A percentile compares a stretch with the other conserved stretches of the same genome.
These are phyloP conservation scores for Thielaviopsis musarum DNA, from an alignment of 2,329 filamentous ascomycete genomes.

Conservation along the genomic window DNA sequence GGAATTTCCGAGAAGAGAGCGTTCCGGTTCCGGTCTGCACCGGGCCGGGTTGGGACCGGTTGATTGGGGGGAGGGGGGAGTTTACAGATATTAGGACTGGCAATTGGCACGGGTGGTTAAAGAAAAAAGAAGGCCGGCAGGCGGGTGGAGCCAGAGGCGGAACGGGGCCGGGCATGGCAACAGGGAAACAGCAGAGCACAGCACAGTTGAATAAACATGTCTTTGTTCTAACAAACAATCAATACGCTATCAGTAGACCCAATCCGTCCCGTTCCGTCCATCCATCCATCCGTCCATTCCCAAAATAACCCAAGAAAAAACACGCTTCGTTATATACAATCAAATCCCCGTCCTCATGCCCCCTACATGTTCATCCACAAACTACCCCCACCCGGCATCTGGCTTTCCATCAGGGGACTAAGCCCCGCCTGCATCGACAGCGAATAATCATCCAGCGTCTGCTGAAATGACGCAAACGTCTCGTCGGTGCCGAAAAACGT, in stretches of 20 bases:
- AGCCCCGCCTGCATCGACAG: slow-evolving; percentile 6
- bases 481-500: slow-evolving; percentile 23
- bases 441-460: slow-evolving; percentile 23
- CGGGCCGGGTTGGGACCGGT: too few relatives aligned
- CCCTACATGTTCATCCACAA: slow-evolving; percentile 10
- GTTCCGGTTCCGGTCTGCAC: too few relatives aligned
- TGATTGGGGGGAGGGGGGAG: too few relatives aligned
- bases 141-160: background rate
- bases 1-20: too few relatives aligned
- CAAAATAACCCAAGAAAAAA: background rate
- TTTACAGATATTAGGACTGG: too few relatives aligned
- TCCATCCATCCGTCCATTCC: too few relatives aligned
- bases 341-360: background rate
- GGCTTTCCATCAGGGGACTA: background rate
- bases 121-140: too few relatives aligned
- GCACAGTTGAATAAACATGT: too few relatives aligned
- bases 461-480: slow-evolving; percentile 23
- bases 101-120: too few relatives aligned
- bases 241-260: too few relatives aligned
- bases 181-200: background rate
- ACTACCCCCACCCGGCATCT: background rate
- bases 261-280: too few relatives aligned
- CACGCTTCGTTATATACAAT: background rate
- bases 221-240: too few relatives aligned
- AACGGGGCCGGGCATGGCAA: background rate